Conservation (phyloP, 2,329 filamentous ascomycete genomes). For the Colletotrichum acutatum region DNA sequence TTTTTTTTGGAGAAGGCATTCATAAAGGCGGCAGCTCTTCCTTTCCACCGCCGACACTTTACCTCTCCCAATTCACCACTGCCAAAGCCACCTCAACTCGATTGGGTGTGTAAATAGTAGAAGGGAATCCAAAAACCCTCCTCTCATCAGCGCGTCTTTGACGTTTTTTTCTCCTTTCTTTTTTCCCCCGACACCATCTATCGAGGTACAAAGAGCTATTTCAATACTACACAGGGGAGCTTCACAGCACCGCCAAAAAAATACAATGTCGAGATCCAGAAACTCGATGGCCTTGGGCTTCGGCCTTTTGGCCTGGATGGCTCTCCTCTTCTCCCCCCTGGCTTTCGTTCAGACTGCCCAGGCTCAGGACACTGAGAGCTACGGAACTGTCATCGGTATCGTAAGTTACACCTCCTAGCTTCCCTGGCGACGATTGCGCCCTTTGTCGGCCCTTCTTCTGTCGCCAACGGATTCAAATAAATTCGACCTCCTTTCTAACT, state of each 20-base stretch:
- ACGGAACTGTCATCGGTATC: conserved; percentile 94
- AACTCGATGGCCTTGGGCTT: conserved; percentile 81
- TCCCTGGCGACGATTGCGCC: not conserved
- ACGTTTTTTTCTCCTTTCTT: conserved; percentile 4
- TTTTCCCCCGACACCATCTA: conserved; percentile 2
- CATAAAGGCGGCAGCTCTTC: conserved; percentile 47
- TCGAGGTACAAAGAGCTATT: conserved; percentile 12
- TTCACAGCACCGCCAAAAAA: conserved; percentile 31
- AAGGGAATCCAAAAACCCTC: conserved; percentile 24
- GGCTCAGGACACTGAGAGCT: conserved; percentile 79
- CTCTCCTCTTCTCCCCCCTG: conserved; percentile 87
- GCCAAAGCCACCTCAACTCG: conserved; percentile 32
- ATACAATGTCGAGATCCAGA: conserved; percentile 66
- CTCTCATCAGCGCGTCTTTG: conserved; percentile 6
- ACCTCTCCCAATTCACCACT: conserved; percentile 25
- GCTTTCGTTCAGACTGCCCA: conserved; percentile 83
- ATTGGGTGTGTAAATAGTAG: conserved; percentile 34
- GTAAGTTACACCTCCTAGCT: conserved; percentile 56
- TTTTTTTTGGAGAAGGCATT: conserved; percentile 46
- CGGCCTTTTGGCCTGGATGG: conserved; percentile 91
- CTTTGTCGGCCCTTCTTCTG: not conserved
- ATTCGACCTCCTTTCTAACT: not conserved
- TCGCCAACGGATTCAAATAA: not conserved
- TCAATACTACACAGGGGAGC: conserved; percentile 14
- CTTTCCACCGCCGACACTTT: conserved; percentile 39